Percentiles rank a stretch among this genome's conserved stretches.
Conservation (phyloP, 169 alveolate genomes). For the Babesia ovata region DNA sequence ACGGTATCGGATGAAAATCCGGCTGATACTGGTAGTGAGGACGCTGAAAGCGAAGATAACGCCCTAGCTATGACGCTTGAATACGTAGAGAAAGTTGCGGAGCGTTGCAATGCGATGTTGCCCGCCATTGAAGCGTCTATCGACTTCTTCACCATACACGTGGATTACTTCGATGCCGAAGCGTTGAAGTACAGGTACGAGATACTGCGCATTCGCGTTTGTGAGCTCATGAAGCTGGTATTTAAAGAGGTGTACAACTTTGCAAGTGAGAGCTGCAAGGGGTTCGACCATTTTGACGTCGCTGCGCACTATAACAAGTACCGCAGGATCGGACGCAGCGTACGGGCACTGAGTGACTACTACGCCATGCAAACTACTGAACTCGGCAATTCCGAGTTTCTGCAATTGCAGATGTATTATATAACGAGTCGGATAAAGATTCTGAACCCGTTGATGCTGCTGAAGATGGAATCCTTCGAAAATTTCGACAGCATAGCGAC, state of each 20-base stretch:
- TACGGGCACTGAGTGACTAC: slow-evolving; percentile 11
- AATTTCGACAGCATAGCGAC: slow-evolving; percentile 18
- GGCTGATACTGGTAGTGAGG: background rate
- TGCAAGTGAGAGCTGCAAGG: slow-evolving; percentile 18
- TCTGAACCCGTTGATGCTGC: slow-evolving; percentile 37
- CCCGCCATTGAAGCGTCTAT: slow-evolving; percentile 41
- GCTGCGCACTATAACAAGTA: slow-evolving; percentile 41
- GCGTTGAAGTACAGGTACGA: slow-evolving; percentile 29
- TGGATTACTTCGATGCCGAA: slow-evolving; percentile 40
- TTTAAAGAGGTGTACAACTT: slow-evolving; percentile 49
- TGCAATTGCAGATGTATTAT: slow-evolving; percentile 60
- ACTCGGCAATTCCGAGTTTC: slow-evolving; percentile 15
- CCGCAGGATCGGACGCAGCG: slow-evolving; percentile 26
- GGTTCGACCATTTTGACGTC: slow-evolving; percentile 12
- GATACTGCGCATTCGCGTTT: slow-evolving; percentile 26
- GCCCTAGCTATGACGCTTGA: slow-evolving; percentile 5
- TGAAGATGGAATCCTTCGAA: slow-evolving; percentile 30
- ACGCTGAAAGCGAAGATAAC: background rate
- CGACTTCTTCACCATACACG: slow-evolving; percentile 43
- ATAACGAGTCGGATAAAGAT: slow-evolving; percentile 47
- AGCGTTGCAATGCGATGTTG: slow-evolving; percentile 20
- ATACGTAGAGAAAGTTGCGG: slow-evolving; percentile 33
- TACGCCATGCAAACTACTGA: slow-evolving; percentile 37
- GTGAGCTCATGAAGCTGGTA: slow-evolving; percentile 11
- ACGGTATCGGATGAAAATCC: background rate